A percentile compares a stretch with the other conserved stretches of the same genome.
Evolutionary conservation across 2,329 filamentous ascomycete genomes (phyloP).

Genomic region (Graphilbum ipis-grandicollis): DNA sequence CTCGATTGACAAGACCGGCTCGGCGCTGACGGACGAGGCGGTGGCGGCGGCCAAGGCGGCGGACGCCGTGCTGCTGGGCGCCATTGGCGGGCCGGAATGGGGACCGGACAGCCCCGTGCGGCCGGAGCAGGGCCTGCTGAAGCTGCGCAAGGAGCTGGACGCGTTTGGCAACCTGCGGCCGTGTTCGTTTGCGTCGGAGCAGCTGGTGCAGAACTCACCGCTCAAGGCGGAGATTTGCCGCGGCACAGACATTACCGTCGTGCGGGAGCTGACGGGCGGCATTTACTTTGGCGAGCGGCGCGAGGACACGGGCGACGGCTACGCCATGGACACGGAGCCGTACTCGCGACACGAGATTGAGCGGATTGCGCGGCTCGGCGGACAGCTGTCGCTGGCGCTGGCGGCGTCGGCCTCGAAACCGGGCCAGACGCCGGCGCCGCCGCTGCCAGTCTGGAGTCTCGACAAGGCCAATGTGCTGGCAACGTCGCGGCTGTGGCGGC

Average conservation of each 20-base stretch:
- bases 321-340: conserved; percentile 69
- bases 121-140: conserved; percentile 82
- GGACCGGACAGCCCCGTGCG: conserved; percentile 65
- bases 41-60: conserved; percentile 69
- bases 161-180: conserved; percentile 92
- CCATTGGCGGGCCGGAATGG: conserved; percentile 95
- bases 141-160: conserved; percentile 80
- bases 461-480: conserved; percentile 97
- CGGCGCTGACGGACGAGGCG: conserved; percentile 65
- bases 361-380: conserved; percentile 69
- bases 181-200: conserved; percentile 85
- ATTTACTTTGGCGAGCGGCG: conserved; percentile 90
- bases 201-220: conserved; percentile 68
- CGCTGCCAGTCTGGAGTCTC: conserved; percentile 70
- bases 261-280: conserved; percentile 80
- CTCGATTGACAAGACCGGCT: conserved; percentile 71
- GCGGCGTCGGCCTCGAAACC: conserved; percentile 43
- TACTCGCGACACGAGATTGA: conserved; percentile 78
- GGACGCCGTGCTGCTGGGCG: conserved; percentile 79
- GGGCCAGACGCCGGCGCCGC: no score
- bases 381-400: conserved; percentile 54
- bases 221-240: conserved; percentile 73
- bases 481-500: conserved; percentile 77
- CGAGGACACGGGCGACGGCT: conserved; percentile 58
- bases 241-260: conserved; percentile 80